Evolutionary conservation across 768 basidiomycete genomes (phyloP), one percentile per base, ranked within the genome.

Genomic region (Hemileccinum impolitum): DNA sequence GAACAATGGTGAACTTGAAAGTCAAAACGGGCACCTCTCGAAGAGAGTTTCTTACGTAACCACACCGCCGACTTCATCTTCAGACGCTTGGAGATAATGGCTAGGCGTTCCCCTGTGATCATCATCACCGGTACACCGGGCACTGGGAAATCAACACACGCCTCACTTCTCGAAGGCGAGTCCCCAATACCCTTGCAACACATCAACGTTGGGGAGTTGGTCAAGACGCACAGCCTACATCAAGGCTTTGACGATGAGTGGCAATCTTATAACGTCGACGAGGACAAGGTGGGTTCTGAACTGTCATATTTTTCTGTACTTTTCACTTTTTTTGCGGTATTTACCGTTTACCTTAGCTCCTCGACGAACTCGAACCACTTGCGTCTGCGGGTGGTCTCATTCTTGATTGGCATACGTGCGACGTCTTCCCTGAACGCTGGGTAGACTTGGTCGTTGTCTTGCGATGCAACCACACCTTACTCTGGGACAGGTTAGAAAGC

Each of bases 101-200:
- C 23, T 6, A 23, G 23, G 23, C 23, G 67, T 53, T 71, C 67
- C 21, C 90, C 90, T 39, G 78, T 85, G 43, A 89, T 94, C 61
- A 65, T 94, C 57, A 82, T 94, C 58, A 94, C 92, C 37, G 93
- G 91, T 52, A 94, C 92, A 14, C 91, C 92, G 11, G 92, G 92
- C n/a, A 94, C 93, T 31, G 94, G 93, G 47, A 99, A 99, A 68
- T 88, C 95, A 3, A 94, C 93, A 1, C 92, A 92, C 68, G 90
- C 94, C 2, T 80, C 88, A 50, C 73, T 93, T n/a, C 80, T 98
- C 39, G 81, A 75, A 18, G 77, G 82, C 35, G 80, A 88, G 50
- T 85, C 89, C 0, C 80, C 81, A 4, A 57, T 86, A 1, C 81
- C 85, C 0, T 70, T 96, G 48, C 74, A 71, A 59, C 89, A 96